These are phyloP conservation scores for Claviceps lovelessii DNA, from an alignment of 2,329 filamentous ascomycete species.

Conservation along the genomic window DNA sequence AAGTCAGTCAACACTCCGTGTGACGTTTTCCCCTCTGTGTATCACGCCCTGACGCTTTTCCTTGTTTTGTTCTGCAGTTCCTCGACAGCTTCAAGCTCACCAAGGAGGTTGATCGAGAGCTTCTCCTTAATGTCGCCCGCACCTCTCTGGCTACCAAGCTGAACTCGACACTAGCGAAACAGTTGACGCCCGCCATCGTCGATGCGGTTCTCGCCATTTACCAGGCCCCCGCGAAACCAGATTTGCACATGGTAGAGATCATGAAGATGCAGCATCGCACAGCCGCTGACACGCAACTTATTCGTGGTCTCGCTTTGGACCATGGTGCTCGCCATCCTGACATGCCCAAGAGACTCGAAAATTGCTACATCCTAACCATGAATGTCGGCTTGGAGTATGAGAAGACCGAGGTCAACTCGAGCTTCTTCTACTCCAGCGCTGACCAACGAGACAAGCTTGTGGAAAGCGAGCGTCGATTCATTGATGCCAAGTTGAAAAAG, in stretches of 20 bases:
- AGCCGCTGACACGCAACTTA: slow-evolving; percentile 89
- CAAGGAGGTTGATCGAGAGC: slow-evolving; percentile 79
- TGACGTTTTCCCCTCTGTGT: neutral
- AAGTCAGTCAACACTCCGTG: slow-evolving; percentile 34
- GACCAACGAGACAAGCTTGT: slow-evolving; percentile 97
- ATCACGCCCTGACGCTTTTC: neutral
- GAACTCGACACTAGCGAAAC: slow-evolving; percentile 73
- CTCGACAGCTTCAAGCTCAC: slow-evolving; percentile 86
- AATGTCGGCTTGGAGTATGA: slow-evolving; percentile 98
- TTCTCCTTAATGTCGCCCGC: slow-evolving; percentile 81
- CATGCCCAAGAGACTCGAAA: slow-evolving; percentile 93
- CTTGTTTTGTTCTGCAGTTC: slow-evolving; percentile 43
- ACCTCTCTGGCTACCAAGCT: slow-evolving; percentile 94
- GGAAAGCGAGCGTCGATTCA: slow-evolving; percentile 88
- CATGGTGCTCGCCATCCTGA: slow-evolving; percentile 94
- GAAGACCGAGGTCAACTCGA: slow-evolving; percentile 97
- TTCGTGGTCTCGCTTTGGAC: slow-evolving; percentile 81
- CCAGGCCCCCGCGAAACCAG: slow-evolving; percentile 76
- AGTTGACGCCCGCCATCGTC: slow-evolving; percentile 88
- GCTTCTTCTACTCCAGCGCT: slow-evolving; percentile 96
- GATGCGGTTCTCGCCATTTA: slow-evolving; percentile 94
- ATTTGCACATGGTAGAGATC: slow-evolving; percentile 98
- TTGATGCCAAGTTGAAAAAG: slow-evolving; percentile 91
- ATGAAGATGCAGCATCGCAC: slow-evolving; percentile 99
- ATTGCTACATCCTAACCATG: slow-evolving; percentile 85